Evolutionary conservation across 2,329 filamentous ascomycete species (phyloP), one percentile per base, ranked within the genome.

Genomic region (Diaporthe ampelina): DNA sequence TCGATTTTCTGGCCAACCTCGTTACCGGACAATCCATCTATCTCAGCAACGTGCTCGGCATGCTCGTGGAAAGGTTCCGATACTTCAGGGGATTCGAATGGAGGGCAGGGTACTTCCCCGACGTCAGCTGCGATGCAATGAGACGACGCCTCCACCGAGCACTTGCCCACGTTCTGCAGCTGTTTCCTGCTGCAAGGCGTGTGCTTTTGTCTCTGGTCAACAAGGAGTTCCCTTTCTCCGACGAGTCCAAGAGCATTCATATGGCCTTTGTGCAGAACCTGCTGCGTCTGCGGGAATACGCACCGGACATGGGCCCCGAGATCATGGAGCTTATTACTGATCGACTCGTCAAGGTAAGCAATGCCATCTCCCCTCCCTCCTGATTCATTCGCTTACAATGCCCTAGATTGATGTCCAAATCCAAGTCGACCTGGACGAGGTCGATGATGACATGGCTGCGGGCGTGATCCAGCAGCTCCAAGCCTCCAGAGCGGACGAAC

Each of bases 221-320:
- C 65, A 83, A 86, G 67, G 92, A 92, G 56, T 97, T 97, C 75
- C 95, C 95, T 0, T 94, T 91, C 75, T 88, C 93, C 67, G 92
- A 92, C 76, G 94, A 97, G 70, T 91, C 92, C 5, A 93, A 93
- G 76, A 92, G 92, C 77, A 88, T 91, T n/a, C 95, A 98, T 81
- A 90, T 96, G 78, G 91, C 92, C n/a, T 99, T 97, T 80, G 93
- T 98, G 74, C 89, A 93, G 79, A 98, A 98, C 81, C 86, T 98
- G 13, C 86, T 98, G 35, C 90, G 89, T 74, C 86, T 98, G 45
- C 92, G 93, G 70, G 88, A 91, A 65, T 98, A 98, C 80, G 91
- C 93, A 1, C 92, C 94, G 0, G 92, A 94, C 74, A 85, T 98
- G 48, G 92, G 93, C 76, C 91, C 93, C 10, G 94, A 97, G 76